Evolutionary conservation across 2,329 filamentous ascomycete species (phyloP), one percentile per base, ranked within the genome.

Genomic region (Alternaria gansuensis): DNA sequence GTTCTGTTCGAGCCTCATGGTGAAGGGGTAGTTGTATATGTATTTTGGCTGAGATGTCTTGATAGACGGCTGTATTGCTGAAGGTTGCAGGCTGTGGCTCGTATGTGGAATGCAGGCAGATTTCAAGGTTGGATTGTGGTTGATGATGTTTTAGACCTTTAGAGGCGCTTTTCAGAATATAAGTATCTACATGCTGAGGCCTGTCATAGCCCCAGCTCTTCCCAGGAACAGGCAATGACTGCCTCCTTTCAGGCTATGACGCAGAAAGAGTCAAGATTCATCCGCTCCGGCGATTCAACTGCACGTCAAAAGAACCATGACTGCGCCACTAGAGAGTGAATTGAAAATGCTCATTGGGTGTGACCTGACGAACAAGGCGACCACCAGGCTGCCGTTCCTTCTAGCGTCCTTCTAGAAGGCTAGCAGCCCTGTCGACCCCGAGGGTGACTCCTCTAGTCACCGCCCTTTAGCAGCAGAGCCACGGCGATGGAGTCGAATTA

Each of bases 221-320:
- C 39, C 62, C 61, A 66, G 64, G 59, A 53, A 67, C 70, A 70
- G 67, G 71, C 62, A 69, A 65, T 56, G 48, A 59, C 67, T 71
- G 72, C 72, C 74, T 75, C 63, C 54, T 70, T 68, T 60, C 52
- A 68, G 68, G 73, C 69, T 62, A 67, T 73, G 69, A 74, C 68
- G 67, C 69, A 65, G 60, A 62, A 39, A 60, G 11, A 28, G 43
- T 61, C 48, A 40, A 59, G 62, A 55, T 48, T 51, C 57, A 59
- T 64, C 65, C 59, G 43, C 53, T 58, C 59, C 54, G 59, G 63
- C 54, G 58, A 62, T 62, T 59, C 50, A 65, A 63, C 54, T 54
- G 43, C 43, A 57, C 57, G 53, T 55, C 51, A 51, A 60, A 63
- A 53, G 41, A 59, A 59, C 34, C 24, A 50, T 43, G 57, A 62